phyloP scores from a whole-genome alignment of 2,329 filamentous ascomycete genomes.

The Xylariaceae sp. region DNA sequence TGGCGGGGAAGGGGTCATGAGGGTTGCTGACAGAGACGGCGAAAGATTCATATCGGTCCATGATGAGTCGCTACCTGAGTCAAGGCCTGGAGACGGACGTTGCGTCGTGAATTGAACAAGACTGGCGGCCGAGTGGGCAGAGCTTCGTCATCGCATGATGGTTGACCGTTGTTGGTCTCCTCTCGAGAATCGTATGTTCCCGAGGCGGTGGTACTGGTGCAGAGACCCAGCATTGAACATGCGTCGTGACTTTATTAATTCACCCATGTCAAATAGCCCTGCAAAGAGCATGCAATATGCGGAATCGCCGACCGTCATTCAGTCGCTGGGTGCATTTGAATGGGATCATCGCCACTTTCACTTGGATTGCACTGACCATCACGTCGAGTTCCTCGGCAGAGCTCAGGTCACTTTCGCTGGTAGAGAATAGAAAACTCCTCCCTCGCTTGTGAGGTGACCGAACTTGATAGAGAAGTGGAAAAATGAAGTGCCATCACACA shows the following conservation, averaged over 20 bases:
- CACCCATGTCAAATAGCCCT: neutral
- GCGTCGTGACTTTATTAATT: slow-evolving; percentile 1
- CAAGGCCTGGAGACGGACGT: too few relatives aligned
- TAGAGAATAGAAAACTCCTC: neutral
- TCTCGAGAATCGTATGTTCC: neutral
- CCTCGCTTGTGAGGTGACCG: too few relatives aligned
- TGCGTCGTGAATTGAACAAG: too few relatives aligned
- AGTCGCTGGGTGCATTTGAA: neutral
- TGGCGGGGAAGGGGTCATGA: too few relatives aligned
- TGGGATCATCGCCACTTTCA: slow-evolving; percentile 1
- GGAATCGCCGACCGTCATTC: slow-evolving; percentile 1
- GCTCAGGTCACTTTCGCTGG: neutral
- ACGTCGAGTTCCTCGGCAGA: neutral
- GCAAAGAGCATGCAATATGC: neutral
- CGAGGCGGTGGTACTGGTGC: slow-evolving; percentile 2
- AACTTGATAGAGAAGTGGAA: neutral
- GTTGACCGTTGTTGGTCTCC: slow-evolving; percentile 1
- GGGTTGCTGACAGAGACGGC: too few relatives aligned
- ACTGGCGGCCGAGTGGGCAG: neutral
- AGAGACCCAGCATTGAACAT: neutral
- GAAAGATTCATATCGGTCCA: too few relatives aligned
- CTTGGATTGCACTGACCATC: slow-evolving; percentile 5
- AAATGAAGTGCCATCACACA: neutral
- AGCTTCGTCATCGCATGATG: neutral
- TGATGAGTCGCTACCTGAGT: too few relatives aligned